Percentiles rank a stretch among this genome's conserved stretches.
phyloP scores from a whole-genome alignment of 148 eudicot genomes.

The Bassia scoparia region DNA sequence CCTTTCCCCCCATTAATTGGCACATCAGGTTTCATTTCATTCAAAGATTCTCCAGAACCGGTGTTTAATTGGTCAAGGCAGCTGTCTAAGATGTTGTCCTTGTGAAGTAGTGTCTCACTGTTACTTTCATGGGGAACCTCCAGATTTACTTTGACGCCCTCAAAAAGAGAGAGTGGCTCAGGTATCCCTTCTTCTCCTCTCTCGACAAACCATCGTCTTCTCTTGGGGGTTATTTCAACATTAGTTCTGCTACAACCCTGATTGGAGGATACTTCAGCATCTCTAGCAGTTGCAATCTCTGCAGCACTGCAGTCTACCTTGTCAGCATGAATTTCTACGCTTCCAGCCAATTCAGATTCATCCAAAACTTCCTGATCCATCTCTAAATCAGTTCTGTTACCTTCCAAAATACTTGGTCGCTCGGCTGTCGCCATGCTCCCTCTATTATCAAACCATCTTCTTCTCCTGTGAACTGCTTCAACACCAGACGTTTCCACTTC shows the following conservation, averaged over 20 bases:
- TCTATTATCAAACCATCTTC: slow-evolving; percentile 39
- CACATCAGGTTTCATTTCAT: slow-evolving; percentile 26
- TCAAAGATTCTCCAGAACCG: slow-evolving; percentile 16
- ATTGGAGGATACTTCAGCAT: slow-evolving; percentile 20
- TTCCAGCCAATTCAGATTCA: slow-evolving; percentile 30
- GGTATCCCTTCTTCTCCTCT: slow-evolving; percentile 33
- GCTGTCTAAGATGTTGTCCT: slow-evolving; percentile 20
- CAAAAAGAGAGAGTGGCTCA: slow-evolving; percentile 35
- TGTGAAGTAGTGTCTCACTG: slow-evolving; percentile 17
- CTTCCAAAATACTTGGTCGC: slow-evolving; percentile 33
- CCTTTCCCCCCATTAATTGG: slow-evolving; percentile 25
- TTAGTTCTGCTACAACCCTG: slow-evolving; percentile 15
- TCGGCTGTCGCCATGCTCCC: slow-evolving; percentile 21
- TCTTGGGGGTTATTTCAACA: slow-evolving; percentile 32
- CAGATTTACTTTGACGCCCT: slow-evolving; percentile 28
- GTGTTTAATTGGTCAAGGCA: slow-evolving; percentile 16
- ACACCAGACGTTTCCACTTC: slow-evolving; percentile 28
- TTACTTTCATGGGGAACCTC: slow-evolving; percentile 33
- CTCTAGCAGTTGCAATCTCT: slow-evolving; percentile 16
- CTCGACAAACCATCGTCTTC: slow-evolving; percentile 43
- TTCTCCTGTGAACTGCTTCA: slow-evolving; percentile 40
- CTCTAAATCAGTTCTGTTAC: slow-evolving; percentile 28
- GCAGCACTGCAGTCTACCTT: slow-evolving; percentile 9
- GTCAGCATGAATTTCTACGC: slow-evolving; percentile 32
- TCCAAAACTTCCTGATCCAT: slow-evolving; percentile 35